phyloP scores from a whole-genome alignment of 2,329 filamentous ascomycete species.

The Aspergillus felis region DNA sequence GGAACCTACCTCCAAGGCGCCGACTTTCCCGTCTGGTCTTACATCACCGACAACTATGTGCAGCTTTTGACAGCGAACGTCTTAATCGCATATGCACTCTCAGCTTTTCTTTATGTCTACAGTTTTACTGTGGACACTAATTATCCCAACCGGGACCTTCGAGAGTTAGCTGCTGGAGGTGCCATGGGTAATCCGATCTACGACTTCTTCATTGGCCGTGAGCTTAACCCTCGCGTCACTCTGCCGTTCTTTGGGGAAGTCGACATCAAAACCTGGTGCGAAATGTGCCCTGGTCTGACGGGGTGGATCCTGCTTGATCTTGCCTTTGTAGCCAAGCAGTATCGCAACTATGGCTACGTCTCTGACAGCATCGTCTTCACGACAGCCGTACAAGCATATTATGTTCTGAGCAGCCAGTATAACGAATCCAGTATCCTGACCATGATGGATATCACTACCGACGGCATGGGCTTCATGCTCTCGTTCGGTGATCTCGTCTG shows the following conservation, averaged over 20 bases:
- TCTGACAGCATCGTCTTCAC: conserved; percentile 80
- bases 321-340: conserved; percentile 78
- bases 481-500: conserved; percentile 85
- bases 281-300: conserved; percentile 80
- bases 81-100: conserved; percentile 65
- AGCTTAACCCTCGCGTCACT: conserved; percentile 77
- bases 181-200: conserved; percentile 78
- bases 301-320: conserved; percentile 81
- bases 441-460: conserved; percentile 85
- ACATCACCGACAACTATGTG: conserved; percentile 82
- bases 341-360: conserved; percentile 72
- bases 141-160: conserved; percentile 61
- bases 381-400: conserved; percentile 69
- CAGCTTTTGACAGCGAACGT: conserved; percentile 79
- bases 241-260: conserved; percentile 55
- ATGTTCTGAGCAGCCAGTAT: conserved; percentile 75
- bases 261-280: conserved; percentile 83
- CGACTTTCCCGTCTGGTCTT: conserved; percentile 80
- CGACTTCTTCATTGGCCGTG: conserved; percentile 91
- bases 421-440: conserved; percentile 83
- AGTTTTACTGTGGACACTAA: conserved; percentile 65
- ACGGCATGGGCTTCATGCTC: conserved; percentile 92
- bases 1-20: conserved; percentile 72
- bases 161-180: conserved; percentile 75
- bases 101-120: conserved; percentile 71